Conservation (phyloP, 257 asterid genomes). For the Ballota nigra region DNA sequence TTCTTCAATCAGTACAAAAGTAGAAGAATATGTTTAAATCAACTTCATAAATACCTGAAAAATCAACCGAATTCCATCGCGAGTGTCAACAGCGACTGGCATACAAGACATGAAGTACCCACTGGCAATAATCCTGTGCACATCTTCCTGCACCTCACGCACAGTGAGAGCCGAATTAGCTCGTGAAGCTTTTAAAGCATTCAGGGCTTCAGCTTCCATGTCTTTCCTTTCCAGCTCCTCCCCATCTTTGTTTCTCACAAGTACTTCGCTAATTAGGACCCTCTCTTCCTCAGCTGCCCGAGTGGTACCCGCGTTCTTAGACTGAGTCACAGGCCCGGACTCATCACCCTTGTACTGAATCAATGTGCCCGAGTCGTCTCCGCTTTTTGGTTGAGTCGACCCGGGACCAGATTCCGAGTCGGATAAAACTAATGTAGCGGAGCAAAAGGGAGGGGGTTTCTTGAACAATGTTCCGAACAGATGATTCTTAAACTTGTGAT, state of each 20-base stretch:
- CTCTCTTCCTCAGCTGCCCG: slow-evolving; percentile 74
- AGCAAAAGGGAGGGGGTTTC: slow-evolving; percentile 56
- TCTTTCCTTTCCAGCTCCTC: slow-evolving; percentile 93
- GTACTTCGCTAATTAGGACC: slow-evolving; percentile 85
- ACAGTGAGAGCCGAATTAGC: slow-evolving; percentile 90
- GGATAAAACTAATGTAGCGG: slow-evolving; percentile 53
- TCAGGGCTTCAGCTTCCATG: slow-evolving; percentile 78
- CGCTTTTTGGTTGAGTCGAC: slow-evolving; percentile 29
- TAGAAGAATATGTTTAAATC: background rate
- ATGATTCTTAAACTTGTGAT: slow-evolving; percentile 14
- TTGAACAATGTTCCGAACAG: slow-evolving; percentile 5
- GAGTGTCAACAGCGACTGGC: slow-evolving; percentile 95
- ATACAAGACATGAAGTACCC: slow-evolving; percentile 89
- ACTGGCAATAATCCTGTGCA: slow-evolving; percentile 83
- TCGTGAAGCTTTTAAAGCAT: slow-evolving; percentile 83
- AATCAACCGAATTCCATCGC: slow-evolving; percentile 89
- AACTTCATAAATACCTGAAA: slow-evolving; percentile 62
- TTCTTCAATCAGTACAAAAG: background rate
- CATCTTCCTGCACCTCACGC: slow-evolving; percentile 95
- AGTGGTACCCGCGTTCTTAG: slow-evolving; percentile 43
- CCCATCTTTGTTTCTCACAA: slow-evolving; percentile 90
- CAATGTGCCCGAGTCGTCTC: slow-evolving; percentile 27
- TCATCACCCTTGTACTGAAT: slow-evolving; percentile 39
- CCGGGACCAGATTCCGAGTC: slow-evolving; percentile 37
- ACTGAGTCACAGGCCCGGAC: slow-evolving; percentile 32